These are phyloP conservation scores for Petasospora fabianii DNA, from an alignment of 1,139 yeast genomes.

Conservation along the genomic window DNA sequence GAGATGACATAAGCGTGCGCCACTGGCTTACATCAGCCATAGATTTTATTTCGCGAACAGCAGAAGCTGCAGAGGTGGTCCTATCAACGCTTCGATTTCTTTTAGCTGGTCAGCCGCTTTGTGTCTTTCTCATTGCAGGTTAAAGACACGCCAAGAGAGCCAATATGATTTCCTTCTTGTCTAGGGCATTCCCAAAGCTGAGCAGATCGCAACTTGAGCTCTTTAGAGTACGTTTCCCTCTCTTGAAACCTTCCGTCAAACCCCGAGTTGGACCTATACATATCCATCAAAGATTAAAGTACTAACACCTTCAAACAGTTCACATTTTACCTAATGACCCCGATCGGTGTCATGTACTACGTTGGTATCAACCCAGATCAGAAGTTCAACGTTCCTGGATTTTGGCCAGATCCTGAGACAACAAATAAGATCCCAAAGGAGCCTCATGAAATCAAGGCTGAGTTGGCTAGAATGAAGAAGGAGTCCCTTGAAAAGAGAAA, in stretches of 20 bases:
- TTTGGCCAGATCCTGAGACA: conserved; percentile 96
- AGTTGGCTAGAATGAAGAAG: conserved; percentile 77
- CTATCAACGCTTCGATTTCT: background rate
- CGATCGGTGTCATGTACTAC: conserved; percentile 85
- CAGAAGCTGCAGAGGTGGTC: no score
- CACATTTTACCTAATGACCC: conserved; percentile 81
- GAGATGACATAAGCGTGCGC: no score
- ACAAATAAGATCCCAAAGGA: conserved; percentile 89
- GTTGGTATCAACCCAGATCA: conserved; percentile 87
- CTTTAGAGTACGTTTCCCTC: conserved; percentile 47
- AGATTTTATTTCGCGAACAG: no score
- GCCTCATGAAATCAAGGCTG: conserved; percentile 87
- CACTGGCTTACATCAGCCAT: no score
- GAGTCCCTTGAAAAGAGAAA: conserved; percentile 71
- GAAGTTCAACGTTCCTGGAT: conserved; percentile 89
- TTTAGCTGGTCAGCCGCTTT: no score
- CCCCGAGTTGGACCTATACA: background rate
- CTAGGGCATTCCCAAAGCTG: conserved; percentile 23
- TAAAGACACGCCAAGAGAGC: no score
- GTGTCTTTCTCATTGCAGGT: no score
- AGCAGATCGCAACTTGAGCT: conserved; percentile 65
- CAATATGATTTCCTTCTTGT: conserved; percentile 6
- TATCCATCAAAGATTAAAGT: background rate
- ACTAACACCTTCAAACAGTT: conserved; percentile 40
- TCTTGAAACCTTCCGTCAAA: background rate